Percentiles rank a stretch among this genome's conserved stretches.
Evolutionary conservation across 257 asterid species (phyloP).

Genomic region (Leptodermis oblonga): DNA sequence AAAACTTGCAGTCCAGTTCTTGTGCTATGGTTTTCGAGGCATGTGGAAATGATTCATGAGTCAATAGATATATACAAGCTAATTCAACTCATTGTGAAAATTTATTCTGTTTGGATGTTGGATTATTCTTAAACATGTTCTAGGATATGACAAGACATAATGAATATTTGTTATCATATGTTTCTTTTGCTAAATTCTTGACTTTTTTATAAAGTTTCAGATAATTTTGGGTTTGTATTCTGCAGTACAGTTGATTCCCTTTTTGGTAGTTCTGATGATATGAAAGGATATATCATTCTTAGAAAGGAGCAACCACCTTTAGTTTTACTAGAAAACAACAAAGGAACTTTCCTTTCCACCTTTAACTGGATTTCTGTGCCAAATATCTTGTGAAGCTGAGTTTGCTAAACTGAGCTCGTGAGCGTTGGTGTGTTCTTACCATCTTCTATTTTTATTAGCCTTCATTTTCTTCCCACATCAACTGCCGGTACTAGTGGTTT

Average conservation of each 20-base stretch:
- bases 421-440: neutral
- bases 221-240: neutral
- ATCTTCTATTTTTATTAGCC: neutral
- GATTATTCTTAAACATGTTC: neutral
- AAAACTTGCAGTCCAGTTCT: neutral
- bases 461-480: neutral
- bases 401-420: neutral
- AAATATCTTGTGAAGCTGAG: neutral
- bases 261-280: neutral
- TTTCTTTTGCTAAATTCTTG: no score
- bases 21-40: neutral
- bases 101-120: neutral
- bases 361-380: neutral
- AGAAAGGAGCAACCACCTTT: neutral
- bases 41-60: neutral
- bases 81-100: neutral
- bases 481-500: neutral
- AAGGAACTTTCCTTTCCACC: neutral
- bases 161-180: neutral
- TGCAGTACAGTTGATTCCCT: neutral
- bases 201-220: neutral
- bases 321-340: neutral
- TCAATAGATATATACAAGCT: slow-evolving; percentile 3
- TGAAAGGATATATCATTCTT: neutral
- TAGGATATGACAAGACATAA: neutral